Conservation (phyloP, 106 monocot species). For the Dendrobium officinale region DNA sequence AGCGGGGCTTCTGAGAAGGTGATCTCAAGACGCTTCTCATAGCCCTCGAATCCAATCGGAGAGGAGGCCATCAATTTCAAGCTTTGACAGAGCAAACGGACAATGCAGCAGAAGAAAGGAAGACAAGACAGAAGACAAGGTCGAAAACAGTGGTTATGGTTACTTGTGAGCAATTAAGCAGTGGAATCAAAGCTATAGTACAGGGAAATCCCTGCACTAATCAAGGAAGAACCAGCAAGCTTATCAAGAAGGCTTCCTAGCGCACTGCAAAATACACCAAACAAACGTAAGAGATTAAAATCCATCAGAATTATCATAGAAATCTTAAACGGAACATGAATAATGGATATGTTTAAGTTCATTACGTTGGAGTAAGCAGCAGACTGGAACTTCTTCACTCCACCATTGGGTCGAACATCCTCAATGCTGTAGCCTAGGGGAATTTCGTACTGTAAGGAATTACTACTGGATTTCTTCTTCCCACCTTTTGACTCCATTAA, state of each 20-base stretch:
- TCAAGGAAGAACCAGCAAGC: slow-evolving; percentile 11
- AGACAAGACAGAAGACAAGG: neutral
- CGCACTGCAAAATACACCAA: slow-evolving; percentile 49
- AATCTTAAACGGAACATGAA: neutral
- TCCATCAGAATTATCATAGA: neutral
- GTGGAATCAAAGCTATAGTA: slow-evolving; percentile 6
- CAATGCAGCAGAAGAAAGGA: slow-evolving; percentile 5
- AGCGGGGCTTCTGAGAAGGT: slow-evolving; percentile 59
- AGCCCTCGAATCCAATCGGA: slow-evolving; percentile 93
- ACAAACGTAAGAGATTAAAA: neutral
- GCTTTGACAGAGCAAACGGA: neutral
- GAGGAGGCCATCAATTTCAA: slow-evolving; percentile 34
- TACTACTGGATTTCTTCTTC: slow-evolving; percentile 73
- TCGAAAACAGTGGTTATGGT: slow-evolving; percentile 14
- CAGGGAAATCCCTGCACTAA: slow-evolving; percentile 35
- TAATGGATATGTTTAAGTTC: neutral
- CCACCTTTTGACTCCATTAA: slow-evolving; percentile 95
- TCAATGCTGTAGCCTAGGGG: slow-evolving; percentile 94
- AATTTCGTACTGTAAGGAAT: slow-evolving; percentile 64
- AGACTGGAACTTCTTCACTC: slow-evolving; percentile 92
- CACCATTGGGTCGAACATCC: slow-evolving; percentile 87
- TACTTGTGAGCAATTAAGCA: slow-evolving; percentile 48
- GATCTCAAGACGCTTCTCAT: slow-evolving; percentile 84
- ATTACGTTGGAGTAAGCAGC: slow-evolving; percentile 96
- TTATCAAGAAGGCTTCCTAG: slow-evolving; percentile 83